Base-by-base conservation (phyloP, 306 rosid genomes). In the Chamaecrista fasciculata region DNA sequence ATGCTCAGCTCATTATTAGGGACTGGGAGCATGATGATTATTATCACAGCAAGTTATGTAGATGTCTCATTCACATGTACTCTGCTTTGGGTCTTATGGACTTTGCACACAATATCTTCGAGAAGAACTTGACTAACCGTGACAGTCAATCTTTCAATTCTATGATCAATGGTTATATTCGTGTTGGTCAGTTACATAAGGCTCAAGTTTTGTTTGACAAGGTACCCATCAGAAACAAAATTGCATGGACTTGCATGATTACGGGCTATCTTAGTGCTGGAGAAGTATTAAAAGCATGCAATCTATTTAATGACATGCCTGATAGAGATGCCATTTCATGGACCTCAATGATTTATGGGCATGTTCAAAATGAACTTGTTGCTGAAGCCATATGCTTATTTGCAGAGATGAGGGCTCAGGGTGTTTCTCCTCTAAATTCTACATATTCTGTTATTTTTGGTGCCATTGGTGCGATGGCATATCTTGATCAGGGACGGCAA, bases 61-160 rank as follows among this genome's bases (percentile, higher is more conserved):
- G 80, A 80, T 72, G 90, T 76, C 88, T 91, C 55, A 71, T 91
- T 84, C 81, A 82, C 69, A 87, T 87, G 97, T 91, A 87, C 71
- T 84, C 92, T 48, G 64, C 37, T 21, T 84, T 60, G 60, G 92
- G 92, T 52, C 67, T 80, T 39, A 73, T 86, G 90, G 81, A 73
- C 46, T 79, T 52, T 11, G 92, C 97, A 0, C 44, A 53, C 66
- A 55, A 49, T 60, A 31, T 91, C 33, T 81, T 84, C 49, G 67
- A 39, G 40, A 78, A 48, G 31, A 61, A 78, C 65, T 62, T 62
- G 31, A 73, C 70, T 49, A 63, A 15, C 34, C 49, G 51, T 67
- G 76, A 61, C 25, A 66, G 78, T 26, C 87, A 77, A 49, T 74
- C 83, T 72, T 80, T 85, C 61, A 88, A 83, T 75, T 78, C 74